Evolutionary conservation across 2,329 filamentous ascomycete genomes (phyloP).

Genomic region (Thielaviopsis ethacetica): DNA sequence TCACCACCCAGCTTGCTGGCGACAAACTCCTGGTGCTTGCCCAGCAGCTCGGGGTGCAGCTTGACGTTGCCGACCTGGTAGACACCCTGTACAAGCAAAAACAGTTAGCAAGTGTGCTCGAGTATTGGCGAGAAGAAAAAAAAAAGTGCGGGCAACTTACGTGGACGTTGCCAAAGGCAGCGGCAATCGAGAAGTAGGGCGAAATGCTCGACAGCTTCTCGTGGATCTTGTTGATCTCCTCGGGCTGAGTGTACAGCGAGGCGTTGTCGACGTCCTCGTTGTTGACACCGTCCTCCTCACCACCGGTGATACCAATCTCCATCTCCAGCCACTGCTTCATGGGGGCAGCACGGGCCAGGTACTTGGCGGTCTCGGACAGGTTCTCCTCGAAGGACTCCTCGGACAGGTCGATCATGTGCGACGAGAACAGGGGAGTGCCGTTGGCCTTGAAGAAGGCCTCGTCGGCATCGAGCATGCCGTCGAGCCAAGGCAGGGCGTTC

Average conservation of each 20-base stretch:
- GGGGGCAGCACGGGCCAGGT: constrained; percentile 83
- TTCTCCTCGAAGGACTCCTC: constrained; percentile 86
- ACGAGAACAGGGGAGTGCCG: constrained; percentile 80
- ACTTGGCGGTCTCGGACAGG: constrained; percentile 79
- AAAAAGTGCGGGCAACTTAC: constrained; percentile 20
- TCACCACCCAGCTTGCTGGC: constrained; percentile 53
- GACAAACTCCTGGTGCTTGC: constrained; percentile 91
- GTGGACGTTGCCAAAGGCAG: constrained; percentile 97
- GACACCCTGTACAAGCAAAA: constrained; percentile 37
- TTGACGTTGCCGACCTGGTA: constrained; percentile 98
- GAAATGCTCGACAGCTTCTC: constrained; percentile 72
- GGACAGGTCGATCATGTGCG: constrained; percentile 96
- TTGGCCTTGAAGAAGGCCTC: constrained; percentile 90
- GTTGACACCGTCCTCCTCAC: constrained; percentile 92
- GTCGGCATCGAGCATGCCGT: constrained; percentile 87
- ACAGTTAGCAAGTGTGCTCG: background rate
- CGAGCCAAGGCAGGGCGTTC: constrained; percentile 97
- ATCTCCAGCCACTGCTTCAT: constrained; percentile 99
- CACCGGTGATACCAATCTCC: constrained; percentile 76
- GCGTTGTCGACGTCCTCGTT: constrained; percentile 96
- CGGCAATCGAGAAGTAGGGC: constrained; percentile 94
- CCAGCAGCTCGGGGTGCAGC: constrained; percentile 86
- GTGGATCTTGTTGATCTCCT: constrained; percentile 88
- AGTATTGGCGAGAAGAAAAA: background rate
- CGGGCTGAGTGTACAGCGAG: constrained; percentile 90